These are phyloP conservation scores for Neurospora hispaniola DNA, from an alignment of 495 filamentous ascomycete species.

Conservation along the genomic window DNA sequence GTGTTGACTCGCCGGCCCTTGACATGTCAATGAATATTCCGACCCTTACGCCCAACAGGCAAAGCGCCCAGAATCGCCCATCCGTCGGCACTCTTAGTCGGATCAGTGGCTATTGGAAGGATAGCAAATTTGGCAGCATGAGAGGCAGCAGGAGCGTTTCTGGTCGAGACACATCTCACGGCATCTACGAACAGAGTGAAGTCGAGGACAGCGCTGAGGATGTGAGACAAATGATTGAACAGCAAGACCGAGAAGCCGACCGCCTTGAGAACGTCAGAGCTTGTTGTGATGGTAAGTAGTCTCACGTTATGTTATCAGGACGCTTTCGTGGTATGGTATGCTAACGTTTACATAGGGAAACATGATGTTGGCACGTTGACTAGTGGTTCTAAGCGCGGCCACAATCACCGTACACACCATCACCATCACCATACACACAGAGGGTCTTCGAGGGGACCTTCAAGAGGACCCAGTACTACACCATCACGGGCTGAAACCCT, in stretches of 20 bases:
- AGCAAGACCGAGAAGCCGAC: slow-evolving; percentile 62
- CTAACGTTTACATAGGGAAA: slow-evolving; percentile 48
- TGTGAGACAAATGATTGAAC: slow-evolving; percentile 60
- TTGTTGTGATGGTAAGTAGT: slow-evolving; percentile 86
- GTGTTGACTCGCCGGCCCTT: slow-evolving; percentile 44
- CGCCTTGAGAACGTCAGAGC: slow-evolving; percentile 89
- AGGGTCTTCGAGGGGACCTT: slow-evolving; percentile 27
- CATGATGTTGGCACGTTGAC: slow-evolving; percentile 55
- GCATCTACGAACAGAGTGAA: slow-evolving; percentile 60
- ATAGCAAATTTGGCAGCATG: slow-evolving; percentile 35
- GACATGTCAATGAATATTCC: slow-evolving; percentile 33
- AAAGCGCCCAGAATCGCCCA: slow-evolving; percentile 20
- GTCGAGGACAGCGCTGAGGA: slow-evolving; percentile 73
- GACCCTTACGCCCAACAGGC: slow-evolving; percentile 34
- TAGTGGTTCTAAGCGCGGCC: slow-evolving; percentile 30
- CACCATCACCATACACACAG: slow-evolving; percentile 28
- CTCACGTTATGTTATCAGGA: not conserved
- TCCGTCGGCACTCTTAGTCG: slow-evolving; percentile 30
- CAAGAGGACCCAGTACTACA: slow-evolving; percentile 12
- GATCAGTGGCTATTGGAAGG: slow-evolving; percentile 36
- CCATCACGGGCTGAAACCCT: slow-evolving; percentile 24
- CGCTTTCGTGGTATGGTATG: not conserved
- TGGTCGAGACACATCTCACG: slow-evolving; percentile 28
- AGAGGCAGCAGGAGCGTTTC: slow-evolving; percentile 31
- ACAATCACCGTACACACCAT: slow-evolving; percentile 16